A percentile compares a stretch with the other conserved stretches of the same genome.
These are phyloP conservation scores for Alternaria solani DNA, from an alignment of 2,329 filamentous ascomycete species.

Conservation along the genomic window DNA sequence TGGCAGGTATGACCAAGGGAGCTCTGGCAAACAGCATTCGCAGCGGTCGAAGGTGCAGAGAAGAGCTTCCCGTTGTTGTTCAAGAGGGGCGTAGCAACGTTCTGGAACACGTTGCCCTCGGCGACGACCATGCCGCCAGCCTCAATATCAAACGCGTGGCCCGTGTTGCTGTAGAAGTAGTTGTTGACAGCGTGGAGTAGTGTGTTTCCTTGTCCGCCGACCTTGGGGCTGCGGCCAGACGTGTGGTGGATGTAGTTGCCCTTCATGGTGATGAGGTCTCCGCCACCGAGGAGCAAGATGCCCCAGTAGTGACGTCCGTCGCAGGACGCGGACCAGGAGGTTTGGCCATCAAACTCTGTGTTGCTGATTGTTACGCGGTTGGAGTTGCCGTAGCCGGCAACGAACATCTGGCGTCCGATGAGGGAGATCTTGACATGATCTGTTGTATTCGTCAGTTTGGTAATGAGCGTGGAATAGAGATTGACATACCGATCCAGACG, in stretches of 20 bases:
- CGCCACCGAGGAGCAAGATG: conserved; percentile 19
- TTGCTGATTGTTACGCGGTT: conserved; percentile 29
- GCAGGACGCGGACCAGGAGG: conserved; percentile 25
- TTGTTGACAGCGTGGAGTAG: conserved; percentile 30
- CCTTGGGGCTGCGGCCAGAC: conserved; percentile 26
- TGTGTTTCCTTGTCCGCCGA: conserved; percentile 18
- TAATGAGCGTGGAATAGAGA: neutral
- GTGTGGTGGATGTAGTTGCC: conserved; percentile 30
- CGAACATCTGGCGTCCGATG: conserved; percentile 26
- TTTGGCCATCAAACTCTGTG: conserved; percentile 28
- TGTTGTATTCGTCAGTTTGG: neutral
- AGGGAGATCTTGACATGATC: conserved; percentile 30
- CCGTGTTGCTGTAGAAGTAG: conserved; percentile 21
- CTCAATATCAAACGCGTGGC: conserved; percentile 25
- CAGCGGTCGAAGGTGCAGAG: neutral
- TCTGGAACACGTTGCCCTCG: conserved; percentile 27
- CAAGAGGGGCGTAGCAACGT: conserved; percentile 13
- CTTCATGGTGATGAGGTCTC: conserved; percentile 25
- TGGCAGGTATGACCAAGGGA: conserved; percentile 16
- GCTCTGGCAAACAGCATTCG: conserved; percentile 5
- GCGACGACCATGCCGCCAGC: conserved; percentile 10
- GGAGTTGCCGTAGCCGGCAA: conserved; percentile 17
- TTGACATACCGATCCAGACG: conserved; percentile 42
- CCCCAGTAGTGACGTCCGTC: conserved; percentile 31
- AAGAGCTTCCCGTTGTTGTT: conserved; percentile 12